A percentile compares a stretch with the other conserved stretches of the same genome.
Conservation (phyloP, 176 grass and related monocot species). For the Paspalum vaginatum region DNA sequence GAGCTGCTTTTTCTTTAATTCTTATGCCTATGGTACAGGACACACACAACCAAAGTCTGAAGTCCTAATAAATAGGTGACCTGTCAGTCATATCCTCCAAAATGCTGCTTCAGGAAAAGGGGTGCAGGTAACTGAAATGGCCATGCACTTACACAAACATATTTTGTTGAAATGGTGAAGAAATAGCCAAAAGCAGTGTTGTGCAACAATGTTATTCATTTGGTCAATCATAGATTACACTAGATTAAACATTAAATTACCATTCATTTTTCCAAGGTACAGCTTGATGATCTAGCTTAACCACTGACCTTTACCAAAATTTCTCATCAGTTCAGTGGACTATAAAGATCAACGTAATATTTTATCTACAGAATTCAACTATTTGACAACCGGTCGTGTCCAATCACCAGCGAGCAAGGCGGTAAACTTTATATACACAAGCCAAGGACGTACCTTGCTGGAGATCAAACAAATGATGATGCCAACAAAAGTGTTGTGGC, state of each 20-base stretch:
- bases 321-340: not conserved
- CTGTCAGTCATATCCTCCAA: not conserved
- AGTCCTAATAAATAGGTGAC: not conserved
- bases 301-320: not conserved
- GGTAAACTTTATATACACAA: not conserved
- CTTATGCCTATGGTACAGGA: not conserved
- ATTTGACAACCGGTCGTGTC: not conserved
- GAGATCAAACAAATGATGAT: not conserved
- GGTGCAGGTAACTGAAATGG: not conserved
- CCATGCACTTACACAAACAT: not conserved
- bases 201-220: not conserved
- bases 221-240: not conserved
- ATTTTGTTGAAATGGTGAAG: not conserved
- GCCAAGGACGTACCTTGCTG: not conserved
- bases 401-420: not conserved
- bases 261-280: not conserved
- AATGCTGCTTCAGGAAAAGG: not conserved
- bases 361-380: not conserved
- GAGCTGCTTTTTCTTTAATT: slow-evolving; percentile 18
- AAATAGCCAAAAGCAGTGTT: not conserved
- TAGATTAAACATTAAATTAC: not conserved
- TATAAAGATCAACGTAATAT: not conserved
- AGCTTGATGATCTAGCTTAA: not conserved
- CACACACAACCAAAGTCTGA: not conserved
- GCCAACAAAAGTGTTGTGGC: not conserved